Conservation (phyloP, 1,139 yeast species). For the Zhuliangozyma parablackwelliae region DNA sequence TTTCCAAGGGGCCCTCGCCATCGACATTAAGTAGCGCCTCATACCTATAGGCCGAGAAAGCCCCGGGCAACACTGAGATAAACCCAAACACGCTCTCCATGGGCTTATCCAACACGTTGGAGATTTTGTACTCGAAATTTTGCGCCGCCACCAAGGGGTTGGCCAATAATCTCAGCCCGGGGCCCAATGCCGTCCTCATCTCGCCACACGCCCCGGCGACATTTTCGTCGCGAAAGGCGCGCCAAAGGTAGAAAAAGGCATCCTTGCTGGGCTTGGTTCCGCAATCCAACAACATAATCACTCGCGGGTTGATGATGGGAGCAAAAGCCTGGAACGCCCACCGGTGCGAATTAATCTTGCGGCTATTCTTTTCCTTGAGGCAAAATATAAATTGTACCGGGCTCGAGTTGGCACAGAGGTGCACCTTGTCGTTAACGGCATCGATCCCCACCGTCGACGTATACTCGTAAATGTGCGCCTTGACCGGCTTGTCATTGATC, state of each 20-base stretch:
- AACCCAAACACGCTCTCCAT: slow-evolving; percentile 81
- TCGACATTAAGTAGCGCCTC: slow-evolving; percentile 62
- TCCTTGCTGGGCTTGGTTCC: slow-evolving; percentile 75
- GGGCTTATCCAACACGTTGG: slow-evolving; percentile 79
- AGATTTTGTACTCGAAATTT: slow-evolving; percentile 79
- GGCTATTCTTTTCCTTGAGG: slow-evolving; percentile 68
- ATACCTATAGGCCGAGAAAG: slow-evolving; percentile 79
- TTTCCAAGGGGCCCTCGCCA: slow-evolving; percentile 70
- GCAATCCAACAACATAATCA: slow-evolving; percentile 70
- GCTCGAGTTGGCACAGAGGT: slow-evolving; percentile 54
- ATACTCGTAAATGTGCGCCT: slow-evolving; percentile 74
- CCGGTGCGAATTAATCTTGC: slow-evolving; percentile 77
- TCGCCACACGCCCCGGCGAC: slow-evolving; percentile 94
- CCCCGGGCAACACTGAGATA: slow-evolving; percentile 80
- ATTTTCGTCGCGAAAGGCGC: slow-evolving; percentile 62
- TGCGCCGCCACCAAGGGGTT: slow-evolving; percentile 84
- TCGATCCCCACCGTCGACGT: slow-evolving; percentile 76
- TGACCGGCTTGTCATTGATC: slow-evolving; percentile 65
- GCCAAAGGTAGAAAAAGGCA: slow-evolving; percentile 76
- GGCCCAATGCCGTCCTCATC: slow-evolving; percentile 66
- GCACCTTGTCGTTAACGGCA: slow-evolving; percentile 49
- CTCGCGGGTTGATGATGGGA: slow-evolving; percentile 64
- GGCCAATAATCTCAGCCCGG: slow-evolving; percentile 45
- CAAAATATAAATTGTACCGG: slow-evolving; percentile 78
- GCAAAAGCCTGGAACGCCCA: slow-evolving; percentile 85